Percentiles rank a stretch among this genome's conserved stretches.
Evolutionary conservation across 2,329 filamentous ascomycete species (phyloP).

Genomic region (Fusarium sp.): DNA sequence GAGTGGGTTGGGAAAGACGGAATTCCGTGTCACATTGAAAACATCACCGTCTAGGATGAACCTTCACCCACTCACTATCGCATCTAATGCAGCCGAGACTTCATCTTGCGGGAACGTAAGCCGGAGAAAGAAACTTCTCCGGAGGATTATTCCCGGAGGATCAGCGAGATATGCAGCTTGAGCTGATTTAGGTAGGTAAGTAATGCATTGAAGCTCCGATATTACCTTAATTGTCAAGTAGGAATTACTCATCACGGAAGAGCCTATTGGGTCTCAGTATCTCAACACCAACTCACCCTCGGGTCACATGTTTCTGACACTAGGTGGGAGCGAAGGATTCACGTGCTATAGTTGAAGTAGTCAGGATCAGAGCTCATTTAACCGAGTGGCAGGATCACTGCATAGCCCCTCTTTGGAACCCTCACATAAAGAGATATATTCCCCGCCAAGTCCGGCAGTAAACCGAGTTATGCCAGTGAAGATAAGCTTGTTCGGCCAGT

Average conservation of each 20-base stretch:
- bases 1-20: background rate
- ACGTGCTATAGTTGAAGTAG: background rate
- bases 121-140: background rate
- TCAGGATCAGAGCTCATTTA: background rate
- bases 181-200: background rate
- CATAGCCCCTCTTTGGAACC: background rate
- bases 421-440: background rate
- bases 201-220: background rate
- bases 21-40: background rate
- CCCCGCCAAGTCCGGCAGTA: too few species aligned
- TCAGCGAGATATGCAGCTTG: background rate
- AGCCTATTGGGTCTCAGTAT: background rate
- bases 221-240: background rate
- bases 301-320: background rate
- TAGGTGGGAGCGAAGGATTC: background rate
- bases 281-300: background rate
- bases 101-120: background rate
- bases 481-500: too few species aligned
- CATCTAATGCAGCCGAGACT: background rate
- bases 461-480: accelerated
- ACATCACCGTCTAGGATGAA: background rate
- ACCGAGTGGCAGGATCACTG: background rate
- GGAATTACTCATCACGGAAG: background rate
- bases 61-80: background rate
- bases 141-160: background rate